These are phyloP conservation scores for Xanthoconium stramineum DNA, from an alignment of 768 basidiomycete species.

Conservation along the genomic window DNA sequence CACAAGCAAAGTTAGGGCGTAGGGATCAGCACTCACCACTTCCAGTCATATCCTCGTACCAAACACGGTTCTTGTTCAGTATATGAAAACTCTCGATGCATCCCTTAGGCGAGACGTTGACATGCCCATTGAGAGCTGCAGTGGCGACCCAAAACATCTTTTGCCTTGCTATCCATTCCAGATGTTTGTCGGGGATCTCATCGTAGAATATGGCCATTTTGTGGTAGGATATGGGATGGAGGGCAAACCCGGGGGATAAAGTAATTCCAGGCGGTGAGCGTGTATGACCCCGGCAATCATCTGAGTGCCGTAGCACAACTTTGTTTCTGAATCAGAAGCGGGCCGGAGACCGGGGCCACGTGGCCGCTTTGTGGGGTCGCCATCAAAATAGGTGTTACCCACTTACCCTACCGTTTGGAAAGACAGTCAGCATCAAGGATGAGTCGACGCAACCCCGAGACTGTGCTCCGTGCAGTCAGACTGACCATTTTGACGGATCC, in stretches of 20 bases:
- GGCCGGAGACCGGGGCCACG: no score
- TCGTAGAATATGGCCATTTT: slow-evolving; percentile 58
- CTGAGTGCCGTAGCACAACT: background rate
- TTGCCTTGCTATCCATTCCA: slow-evolving; percentile 59
- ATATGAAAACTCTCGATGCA: slow-evolving; percentile 59
- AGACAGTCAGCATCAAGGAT: no score
- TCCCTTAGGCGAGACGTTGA: slow-evolving; percentile 71
- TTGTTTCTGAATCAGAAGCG: background rate
- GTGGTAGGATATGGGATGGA: background rate
- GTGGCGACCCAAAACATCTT: slow-evolving; percentile 72
- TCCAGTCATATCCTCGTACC: slow-evolving; percentile 76
- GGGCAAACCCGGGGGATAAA: background rate
- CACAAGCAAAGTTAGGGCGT: background rate
- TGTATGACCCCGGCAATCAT: background rate
- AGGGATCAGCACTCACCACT: slow-evolving; percentile 44
- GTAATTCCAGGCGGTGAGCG: no score
- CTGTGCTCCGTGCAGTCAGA: no score
- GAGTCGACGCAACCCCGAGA: no score
- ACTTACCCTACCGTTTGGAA: no score
- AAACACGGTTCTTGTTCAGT: slow-evolving; percentile 48
- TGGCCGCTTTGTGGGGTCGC: no score
- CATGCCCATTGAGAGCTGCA: slow-evolving; percentile 61
- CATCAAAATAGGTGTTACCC: no score
- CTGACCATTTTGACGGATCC: no score
- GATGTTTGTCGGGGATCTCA: slow-evolving; percentile 49